Conservation (phyloP, 1,284 basidiomycete species). For the Mycena sp. region DNA sequence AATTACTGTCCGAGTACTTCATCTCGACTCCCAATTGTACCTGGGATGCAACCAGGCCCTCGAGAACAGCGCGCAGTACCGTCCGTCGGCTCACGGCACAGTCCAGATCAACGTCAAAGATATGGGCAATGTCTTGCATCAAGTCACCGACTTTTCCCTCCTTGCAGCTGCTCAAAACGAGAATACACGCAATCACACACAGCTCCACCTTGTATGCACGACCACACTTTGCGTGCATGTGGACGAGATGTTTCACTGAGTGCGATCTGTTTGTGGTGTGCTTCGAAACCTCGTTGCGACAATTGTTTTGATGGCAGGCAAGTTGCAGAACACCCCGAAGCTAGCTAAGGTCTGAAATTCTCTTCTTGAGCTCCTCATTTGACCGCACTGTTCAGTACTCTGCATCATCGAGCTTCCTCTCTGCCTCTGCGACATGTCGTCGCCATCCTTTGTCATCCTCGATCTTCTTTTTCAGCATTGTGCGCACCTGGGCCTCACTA, state of each 20-base stretch:
- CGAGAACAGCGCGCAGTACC: conserved; percentile 31
- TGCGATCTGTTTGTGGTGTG: conserved; percentile 1
- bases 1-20: no score
- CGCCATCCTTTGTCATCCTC: conserved; percentile 12
- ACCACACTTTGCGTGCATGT: conserved; percentile 7
- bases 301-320: no score
- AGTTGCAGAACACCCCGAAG: conserved; percentile 12
- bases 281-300: conserved; percentile 2
- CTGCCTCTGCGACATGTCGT: conserved; percentile 3
- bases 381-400: conserved; percentile 7
- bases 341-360: conserved; percentile 4
- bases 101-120: no score
- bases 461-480: conserved; percentile 10
- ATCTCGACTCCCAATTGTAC: conserved; percentile 38
- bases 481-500: no score
- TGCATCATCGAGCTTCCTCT: not conserved
- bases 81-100: conserved; percentile 25
- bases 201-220: conserved; percentile 21
- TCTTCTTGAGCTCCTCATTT: conserved; percentile 6
- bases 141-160: conserved; percentile 17
- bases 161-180: conserved; percentile 18
- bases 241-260: conserved; percentile 4
- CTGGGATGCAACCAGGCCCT: conserved; percentile 30
- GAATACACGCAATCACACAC: conserved; percentile 2
- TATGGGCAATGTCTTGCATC: not conserved